A percentile compares a stretch with the other conserved stretches of the same genome.
Evolutionary conservation across 2,329 filamentous ascomycete species (phyloP).

Genomic region (Fusarium nygamai): DNA sequence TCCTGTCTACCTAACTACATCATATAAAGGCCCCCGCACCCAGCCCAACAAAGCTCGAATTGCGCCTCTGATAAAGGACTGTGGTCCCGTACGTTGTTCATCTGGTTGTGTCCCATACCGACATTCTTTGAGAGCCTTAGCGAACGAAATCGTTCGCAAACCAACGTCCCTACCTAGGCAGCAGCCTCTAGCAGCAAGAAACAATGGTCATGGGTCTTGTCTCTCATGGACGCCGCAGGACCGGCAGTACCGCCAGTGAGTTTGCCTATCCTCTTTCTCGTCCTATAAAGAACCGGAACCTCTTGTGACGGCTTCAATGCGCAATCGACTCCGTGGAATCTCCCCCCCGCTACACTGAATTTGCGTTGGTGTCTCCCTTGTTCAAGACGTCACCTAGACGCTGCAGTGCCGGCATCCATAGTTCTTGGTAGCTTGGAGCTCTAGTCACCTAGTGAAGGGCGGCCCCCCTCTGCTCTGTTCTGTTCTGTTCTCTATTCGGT

Average conservation of each 20-base stretch:
- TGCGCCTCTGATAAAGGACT: slow-evolving; percentile 1
- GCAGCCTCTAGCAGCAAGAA: slow-evolving; percentile 6
- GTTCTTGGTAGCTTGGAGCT: slow-evolving; percentile 25
- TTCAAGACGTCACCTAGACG: slow-evolving; percentile 13
- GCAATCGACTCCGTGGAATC: slow-evolving; percentile 4
- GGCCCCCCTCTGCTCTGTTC: slow-evolving; percentile 17
- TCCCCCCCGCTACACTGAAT: not conserved
- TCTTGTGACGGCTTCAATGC: not conserved
- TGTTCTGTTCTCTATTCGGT: slow-evolving; percentile 13
- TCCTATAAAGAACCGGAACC: not conserved
- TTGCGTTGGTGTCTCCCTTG: slow-evolving; percentile 2
- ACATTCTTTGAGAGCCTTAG: not conserved
- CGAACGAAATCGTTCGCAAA: not conserved
- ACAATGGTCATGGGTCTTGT: slow-evolving; percentile 49
- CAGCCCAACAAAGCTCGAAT: slow-evolving; percentile 26
- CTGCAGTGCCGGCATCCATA: not conserved
- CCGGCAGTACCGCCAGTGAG: slow-evolving; percentile 43
- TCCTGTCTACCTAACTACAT: slow-evolving; percentile 6
- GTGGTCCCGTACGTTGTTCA: not conserved
- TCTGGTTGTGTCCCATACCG: not conserved
- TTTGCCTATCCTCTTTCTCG: slow-evolving; percentile 22
- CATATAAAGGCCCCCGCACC: slow-evolving; percentile 15
- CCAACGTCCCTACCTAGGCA: slow-evolving; percentile 13
- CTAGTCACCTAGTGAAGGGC: slow-evolving; percentile 22
- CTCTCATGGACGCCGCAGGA: slow-evolving; percentile 46